phyloP scores from a whole-genome alignment of 495 filamentous ascomycete genomes.

The Penicillium samsonianum region DNA sequence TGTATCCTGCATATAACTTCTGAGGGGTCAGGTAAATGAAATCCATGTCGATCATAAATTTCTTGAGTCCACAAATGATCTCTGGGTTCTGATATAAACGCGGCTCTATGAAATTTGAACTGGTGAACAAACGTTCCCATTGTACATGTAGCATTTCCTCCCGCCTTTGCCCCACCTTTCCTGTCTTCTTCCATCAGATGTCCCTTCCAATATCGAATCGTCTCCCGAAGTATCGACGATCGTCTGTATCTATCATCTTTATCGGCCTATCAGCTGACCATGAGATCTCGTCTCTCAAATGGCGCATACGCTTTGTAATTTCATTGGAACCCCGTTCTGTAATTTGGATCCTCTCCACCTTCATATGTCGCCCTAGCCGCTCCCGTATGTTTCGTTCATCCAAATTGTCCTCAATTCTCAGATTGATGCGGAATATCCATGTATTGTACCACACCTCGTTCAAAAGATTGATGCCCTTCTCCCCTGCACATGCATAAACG shows the following conservation, averaged over 20 bases:
- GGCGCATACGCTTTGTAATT: not conserved
- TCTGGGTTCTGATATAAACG: too few species aligned
- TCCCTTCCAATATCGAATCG: constrained; percentile 5
- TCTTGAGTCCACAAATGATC: too few species aligned
- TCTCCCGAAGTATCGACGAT: constrained; percentile 1
- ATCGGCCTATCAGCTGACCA: not conserved
- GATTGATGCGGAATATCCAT: not conserved
- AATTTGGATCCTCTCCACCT: constrained; percentile 5
- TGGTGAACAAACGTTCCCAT: too few species aligned
- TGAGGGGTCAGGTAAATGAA: too few species aligned
- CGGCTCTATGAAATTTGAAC: too few species aligned
- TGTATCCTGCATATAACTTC: too few species aligned
- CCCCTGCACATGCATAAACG: not conserved
- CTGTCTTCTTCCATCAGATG: not conserved
- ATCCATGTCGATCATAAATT: too few species aligned
- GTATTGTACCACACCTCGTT: constrained; percentile 2
- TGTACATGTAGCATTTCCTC: too few species aligned
- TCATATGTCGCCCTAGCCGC: constrained; percentile 1
- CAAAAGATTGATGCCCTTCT: not conserved
- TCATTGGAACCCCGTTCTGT: not conserved
- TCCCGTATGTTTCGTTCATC: not conserved
- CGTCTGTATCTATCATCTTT: not conserved
- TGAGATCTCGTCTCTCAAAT: constrained; percentile 8
- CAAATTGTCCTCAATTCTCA: not conserved
- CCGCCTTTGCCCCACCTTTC: not conserved